Conservation (phyloP, 2,329 filamentous ascomycete species). For the Nannizziopsis arthrosporioides region DNA sequence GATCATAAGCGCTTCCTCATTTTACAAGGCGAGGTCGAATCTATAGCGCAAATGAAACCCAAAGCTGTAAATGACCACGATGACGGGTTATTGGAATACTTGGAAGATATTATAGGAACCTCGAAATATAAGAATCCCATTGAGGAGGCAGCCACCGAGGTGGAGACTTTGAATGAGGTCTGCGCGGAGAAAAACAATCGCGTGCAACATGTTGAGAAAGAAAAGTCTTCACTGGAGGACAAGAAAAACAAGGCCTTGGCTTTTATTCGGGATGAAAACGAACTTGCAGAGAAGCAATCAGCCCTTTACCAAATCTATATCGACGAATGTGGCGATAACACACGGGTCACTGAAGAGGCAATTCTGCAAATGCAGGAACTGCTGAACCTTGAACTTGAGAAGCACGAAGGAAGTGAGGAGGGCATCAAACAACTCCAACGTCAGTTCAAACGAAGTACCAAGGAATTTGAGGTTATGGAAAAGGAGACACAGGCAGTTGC, state of each 20-base stretch:
- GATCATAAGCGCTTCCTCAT: constrained; percentile 98
- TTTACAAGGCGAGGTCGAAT: constrained; percentile 93
- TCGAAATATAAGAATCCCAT: constrained; percentile 98
- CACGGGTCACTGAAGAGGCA: constrained; percentile 77
- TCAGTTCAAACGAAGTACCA: constrained; percentile 67
- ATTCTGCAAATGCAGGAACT: constrained; percentile 82
- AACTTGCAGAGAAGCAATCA: constrained; percentile 77
- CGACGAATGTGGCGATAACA: constrained; percentile 76
- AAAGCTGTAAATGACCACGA: constrained; percentile 93
- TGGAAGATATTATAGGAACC: constrained; percentile 97
- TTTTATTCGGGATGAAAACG: constrained; percentile 85
- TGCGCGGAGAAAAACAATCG: constrained; percentile 90
- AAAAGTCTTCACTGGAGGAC: constrained; percentile 82
- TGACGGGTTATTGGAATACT: constrained; percentile 87
- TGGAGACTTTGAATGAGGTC: constrained; percentile 85
- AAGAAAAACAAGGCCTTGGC: constrained; percentile 92
- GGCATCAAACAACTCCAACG: constrained; percentile 83
- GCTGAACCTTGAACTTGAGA: constrained; percentile 76
- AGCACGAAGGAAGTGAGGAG: constrained; percentile 79
- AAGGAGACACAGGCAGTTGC: constrained; percentile 66
- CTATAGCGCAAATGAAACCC: constrained; percentile 97
- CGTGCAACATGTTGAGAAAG: constrained; percentile 95
- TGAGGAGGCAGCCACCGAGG: constrained; percentile 80
- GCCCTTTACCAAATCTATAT: constrained; percentile 87
- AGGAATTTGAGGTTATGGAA: constrained; percentile 71